phyloP scores from a whole-genome alignment of 495 filamentous ascomycete species.

The Tuber magnatum region DNA sequence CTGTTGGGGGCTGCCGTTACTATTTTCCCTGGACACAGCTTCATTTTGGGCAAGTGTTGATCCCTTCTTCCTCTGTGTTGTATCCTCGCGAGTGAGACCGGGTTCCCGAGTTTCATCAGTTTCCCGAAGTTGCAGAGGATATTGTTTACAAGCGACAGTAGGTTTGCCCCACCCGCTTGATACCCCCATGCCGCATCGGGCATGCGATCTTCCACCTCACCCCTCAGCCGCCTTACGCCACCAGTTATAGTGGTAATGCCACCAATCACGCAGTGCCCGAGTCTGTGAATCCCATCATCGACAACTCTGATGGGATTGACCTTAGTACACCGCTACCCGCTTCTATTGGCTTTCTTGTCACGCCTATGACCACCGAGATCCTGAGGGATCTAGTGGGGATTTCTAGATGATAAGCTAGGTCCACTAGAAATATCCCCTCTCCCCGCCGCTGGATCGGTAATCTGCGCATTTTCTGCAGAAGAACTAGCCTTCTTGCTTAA shows the following conservation, averaged over 20 bases:
- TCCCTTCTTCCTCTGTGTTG: conserved; percentile 26
- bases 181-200: conserved; percentile 28
- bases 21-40: conserved; percentile 7
- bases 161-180: conserved; percentile 11
- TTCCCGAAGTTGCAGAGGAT: background rate
- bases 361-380: conserved; percentile 18
- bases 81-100: conserved; percentile 11
- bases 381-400: conserved; percentile 63
- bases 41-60: conserved; percentile 31
- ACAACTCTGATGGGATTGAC: conserved; percentile 41
- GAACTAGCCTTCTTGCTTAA: conserved; percentile 58
- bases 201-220: conserved; percentile 27
- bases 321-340: conserved; percentile 45
- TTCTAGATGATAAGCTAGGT: conserved; percentile 69
- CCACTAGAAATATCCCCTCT: conserved; percentile 37
- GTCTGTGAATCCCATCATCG: conserved; percentile 53
- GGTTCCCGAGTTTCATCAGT: background rate
- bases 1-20: background rate
- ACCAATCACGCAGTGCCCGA: conserved; percentile 51
- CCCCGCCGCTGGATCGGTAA: conserved; percentile 6
- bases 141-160: background rate
- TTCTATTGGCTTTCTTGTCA: conserved; percentile 44
- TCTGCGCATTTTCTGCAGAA: conserved; percentile 27
- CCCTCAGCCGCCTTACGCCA: conserved; percentile 28
- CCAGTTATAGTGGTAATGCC: conserved; percentile 4